Percentiles rank a stretch among this genome's conserved stretches.
Evolutionary conservation across 2,329 filamentous ascomycete genomes (phyloP).

Genomic region (Trichocomaceae sp.): DNA sequence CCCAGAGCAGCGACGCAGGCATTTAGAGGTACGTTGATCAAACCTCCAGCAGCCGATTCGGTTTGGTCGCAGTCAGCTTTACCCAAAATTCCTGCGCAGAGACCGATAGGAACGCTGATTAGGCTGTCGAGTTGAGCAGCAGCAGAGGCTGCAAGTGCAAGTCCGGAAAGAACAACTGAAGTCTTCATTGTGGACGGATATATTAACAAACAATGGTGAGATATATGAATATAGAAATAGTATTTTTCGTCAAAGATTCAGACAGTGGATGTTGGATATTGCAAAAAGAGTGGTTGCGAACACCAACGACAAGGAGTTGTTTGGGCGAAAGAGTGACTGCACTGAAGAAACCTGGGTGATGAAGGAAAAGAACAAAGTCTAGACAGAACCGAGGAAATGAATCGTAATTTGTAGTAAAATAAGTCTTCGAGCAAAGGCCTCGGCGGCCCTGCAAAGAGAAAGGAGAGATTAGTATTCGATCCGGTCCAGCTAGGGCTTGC

Average conservation of each 20-base stretch:
- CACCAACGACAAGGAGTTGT: conserved; percentile 5
- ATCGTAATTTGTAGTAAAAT: conserved; percentile 11
- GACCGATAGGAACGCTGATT: conserved; percentile 21
- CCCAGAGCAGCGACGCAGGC: conserved; percentile 21
- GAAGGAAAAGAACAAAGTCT: conserved; percentile 2
- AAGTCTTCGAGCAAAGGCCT: not conserved
- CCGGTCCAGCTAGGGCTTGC: conserved; percentile 2
- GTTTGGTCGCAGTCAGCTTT: conserved; percentile 21
- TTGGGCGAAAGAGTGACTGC: conserved; percentile 17
- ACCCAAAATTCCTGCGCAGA: conserved; percentile 21
- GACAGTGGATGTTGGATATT: conserved; percentile 23
- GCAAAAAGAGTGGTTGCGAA: conserved; percentile 21
- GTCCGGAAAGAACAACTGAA: conserved; percentile 19
- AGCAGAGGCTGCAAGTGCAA: conserved; percentile 20
- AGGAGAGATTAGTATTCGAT: conserved; percentile 4
- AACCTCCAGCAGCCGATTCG: conserved; percentile 13
- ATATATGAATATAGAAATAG: conserved; percentile 13
- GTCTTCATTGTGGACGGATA: conserved; percentile 12
- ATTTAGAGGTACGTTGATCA: conserved; percentile 23
- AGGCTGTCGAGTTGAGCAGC: conserved; percentile 14
- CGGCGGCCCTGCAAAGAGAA: not conserved
- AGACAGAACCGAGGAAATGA: conserved; percentile 1
- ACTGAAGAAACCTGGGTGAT: conserved; percentile 13
- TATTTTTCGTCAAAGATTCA: conserved; percentile 12
- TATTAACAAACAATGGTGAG: conserved; percentile 16